Base-by-base conservation (phyloP, 192 early-diverging fungal genomes). In the Gaertneriomyces semiglobifer region DNA sequence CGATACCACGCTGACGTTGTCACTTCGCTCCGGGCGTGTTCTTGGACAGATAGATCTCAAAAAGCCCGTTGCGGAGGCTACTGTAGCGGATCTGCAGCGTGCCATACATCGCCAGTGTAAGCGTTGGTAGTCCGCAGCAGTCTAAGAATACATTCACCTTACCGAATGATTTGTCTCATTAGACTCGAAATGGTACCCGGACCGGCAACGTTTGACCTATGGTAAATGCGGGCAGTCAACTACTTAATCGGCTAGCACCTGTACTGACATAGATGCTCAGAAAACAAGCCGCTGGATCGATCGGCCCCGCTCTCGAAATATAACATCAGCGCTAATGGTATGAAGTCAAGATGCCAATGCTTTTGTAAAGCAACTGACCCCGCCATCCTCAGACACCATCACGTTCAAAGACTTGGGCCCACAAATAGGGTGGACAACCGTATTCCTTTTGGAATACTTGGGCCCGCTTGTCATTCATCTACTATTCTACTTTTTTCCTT, bases 341-440 rank as follows among this genome's bases (percentile, higher is more conserved):
- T 74, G 6, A 72, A 63, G 18, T 55, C 91, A 16, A 68, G 58
- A 5, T 62, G 47, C 57, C 46, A 65, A n/a, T 59, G 53, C 12
- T 53, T 33, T 20, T 48, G 1, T 45, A 56, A 56, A 8, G 40
- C 39, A 20, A 44, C 10, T 52, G 2, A 10, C 12, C 16, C 12
- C n/a, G 42, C 4, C 6, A 25, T 1, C 46, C n/a, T 44, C 16
- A 74, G 61, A 57, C 18, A 33, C 51, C 11, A 51, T 75, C 18
- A 33, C 68, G 14, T 69, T 75, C 67, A 75, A 75, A 60, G 70
- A 75, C 48, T 54, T 78, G 8, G 63, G 60, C 8, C 91, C 91
- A 12, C 95, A 98, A 76, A 88, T 96, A 62, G 89, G 92, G 62
- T 98, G 95, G 95, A 81, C 82, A 60, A 92, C 90, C 16, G 94